Conservation (phyloP, 1,284 basidiomycete species). For the Sporisorium reilianum region DNA sequence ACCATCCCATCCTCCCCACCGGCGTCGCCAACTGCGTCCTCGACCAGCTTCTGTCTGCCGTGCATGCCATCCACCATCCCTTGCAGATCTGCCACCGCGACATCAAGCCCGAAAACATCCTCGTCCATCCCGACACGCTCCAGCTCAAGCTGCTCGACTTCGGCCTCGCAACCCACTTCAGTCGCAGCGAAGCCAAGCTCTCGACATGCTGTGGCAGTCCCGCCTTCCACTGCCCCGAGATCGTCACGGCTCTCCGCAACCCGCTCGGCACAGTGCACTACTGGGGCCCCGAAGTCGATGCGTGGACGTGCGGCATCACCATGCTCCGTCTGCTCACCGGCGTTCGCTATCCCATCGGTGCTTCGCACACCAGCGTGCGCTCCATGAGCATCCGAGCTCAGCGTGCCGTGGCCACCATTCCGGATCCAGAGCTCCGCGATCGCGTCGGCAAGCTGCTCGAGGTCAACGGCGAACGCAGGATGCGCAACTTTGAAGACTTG, state of each 20-base stretch:
- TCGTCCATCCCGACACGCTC: slow-evolving; percentile 70
- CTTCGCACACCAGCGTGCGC: slow-evolving; percentile 71
- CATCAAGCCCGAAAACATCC: slow-evolving; percentile 73
- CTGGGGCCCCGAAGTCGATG: slow-evolving; percentile 74
- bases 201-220: slow-evolving; percentile 74
- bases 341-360: slow-evolving; percentile 73
- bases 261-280: slow-evolving; percentile 71
- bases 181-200: slow-evolving; percentile 73
- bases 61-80: slow-evolving; percentile 72
- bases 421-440: slow-evolving; percentile 69
- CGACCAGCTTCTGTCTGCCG: slow-evolving; percentile 73
- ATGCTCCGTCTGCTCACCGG: slow-evolving; percentile 73
- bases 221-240: slow-evolving; percentile 74
- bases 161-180: slow-evolving; percentile 74
- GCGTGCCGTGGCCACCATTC: slow-evolving; percentile 71
- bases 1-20: slow-evolving; percentile 60
- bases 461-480: slow-evolving; percentile 71
- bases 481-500: slow-evolving; percentile 70
- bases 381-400: slow-evolving; percentile 72
- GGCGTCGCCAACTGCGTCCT: slow-evolving; percentile 70
- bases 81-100: slow-evolving; percentile 74
- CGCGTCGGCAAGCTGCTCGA: slow-evolving; percentile 71
- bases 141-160: slow-evolving; percentile 73
- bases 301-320: slow-evolving; percentile 74
- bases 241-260: slow-evolving; percentile 72